A percentile compares a stretch with the other conserved stretches of the same genome.
Evolutionary conservation across 805 yeast genomes (phyloP).

Genomic region (Kregervanrija pseudodelftensis): DNA sequence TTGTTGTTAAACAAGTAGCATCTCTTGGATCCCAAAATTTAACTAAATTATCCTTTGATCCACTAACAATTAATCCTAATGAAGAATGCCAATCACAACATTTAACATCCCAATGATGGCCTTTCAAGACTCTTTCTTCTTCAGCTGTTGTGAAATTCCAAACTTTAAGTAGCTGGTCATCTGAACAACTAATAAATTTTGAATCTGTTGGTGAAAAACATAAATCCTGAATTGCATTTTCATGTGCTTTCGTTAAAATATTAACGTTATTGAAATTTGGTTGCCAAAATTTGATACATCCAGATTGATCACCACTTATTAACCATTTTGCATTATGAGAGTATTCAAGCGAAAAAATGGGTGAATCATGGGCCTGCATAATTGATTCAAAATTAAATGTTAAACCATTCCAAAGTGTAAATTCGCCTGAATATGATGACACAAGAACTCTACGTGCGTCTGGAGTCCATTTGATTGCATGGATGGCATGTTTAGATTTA

Average conservation of each 20-base stretch:
- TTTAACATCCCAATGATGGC: slow-evolving; percentile 99
- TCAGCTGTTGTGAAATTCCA: slow-evolving; percentile 91
- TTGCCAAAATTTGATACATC: slow-evolving; percentile 92
- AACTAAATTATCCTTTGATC: slow-evolving; percentile 90
- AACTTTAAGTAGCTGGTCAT: slow-evolving; percentile 82
- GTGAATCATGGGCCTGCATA: slow-evolving; percentile 97
- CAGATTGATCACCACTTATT: slow-evolving; percentile 89
- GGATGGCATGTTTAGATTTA: slow-evolving; percentile 86
- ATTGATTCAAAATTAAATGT: slow-evolving; percentile 93
- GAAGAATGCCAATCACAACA: slow-evolving; percentile 95
- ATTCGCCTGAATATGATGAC: slow-evolving; percentile 90
- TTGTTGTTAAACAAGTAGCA: slow-evolving; percentile 64
- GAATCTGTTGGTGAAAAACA: slow-evolving; percentile 87
- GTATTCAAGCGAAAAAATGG: slow-evolving; percentile 72
- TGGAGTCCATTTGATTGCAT: slow-evolving; percentile 92
- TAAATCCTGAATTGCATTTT: slow-evolving; percentile 78
- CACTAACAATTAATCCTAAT: slow-evolving; percentile 80
- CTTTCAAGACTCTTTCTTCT: slow-evolving; percentile 73
- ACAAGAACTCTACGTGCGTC: slow-evolving; percentile 88
- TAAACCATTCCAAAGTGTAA: slow-evolving; percentile 94
- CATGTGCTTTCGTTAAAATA: slow-evolving; percentile 60
- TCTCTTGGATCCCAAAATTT: slow-evolving; percentile 96
- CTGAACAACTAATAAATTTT: slow-evolving; percentile 90
- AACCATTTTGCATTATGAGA: slow-evolving; percentile 93
- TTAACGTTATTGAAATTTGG: slow-evolving; percentile 96